phyloP scores from a whole-genome alignment of 257 asterid species.

The Datura wrightii region DNA sequence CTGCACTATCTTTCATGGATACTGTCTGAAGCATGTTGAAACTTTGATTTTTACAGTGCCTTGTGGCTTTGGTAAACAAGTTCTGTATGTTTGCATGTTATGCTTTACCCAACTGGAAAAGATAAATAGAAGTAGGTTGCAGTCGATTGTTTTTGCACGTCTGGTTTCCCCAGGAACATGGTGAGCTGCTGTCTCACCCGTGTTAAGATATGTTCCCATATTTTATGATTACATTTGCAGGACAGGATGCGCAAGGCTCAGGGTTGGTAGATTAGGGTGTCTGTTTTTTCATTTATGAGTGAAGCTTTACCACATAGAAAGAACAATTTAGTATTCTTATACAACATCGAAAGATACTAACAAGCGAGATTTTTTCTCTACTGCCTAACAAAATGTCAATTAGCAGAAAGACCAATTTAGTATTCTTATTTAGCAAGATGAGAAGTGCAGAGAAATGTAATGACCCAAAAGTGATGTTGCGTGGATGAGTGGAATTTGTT shows the following conservation, averaged over 20 bases:
- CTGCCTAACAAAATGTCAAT: background rate
- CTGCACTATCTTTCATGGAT: background rate
- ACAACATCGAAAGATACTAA: background rate
- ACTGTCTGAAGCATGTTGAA: background rate
- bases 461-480: background rate
- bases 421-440: conserved; percentile 1
- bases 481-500: background rate
- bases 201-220: background rate
- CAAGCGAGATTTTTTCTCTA: background rate
- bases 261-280: background rate
- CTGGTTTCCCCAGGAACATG: background rate
- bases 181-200: background rate
- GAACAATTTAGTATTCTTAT: background rate
- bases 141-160: conserved; percentile 10
- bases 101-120: background rate
- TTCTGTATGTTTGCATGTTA: background rate
- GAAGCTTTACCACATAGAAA: background rate
- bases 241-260: background rate
- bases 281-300: background rate
- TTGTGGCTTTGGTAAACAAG: background rate
- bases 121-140: background rate
- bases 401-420: conserved; percentile 1
- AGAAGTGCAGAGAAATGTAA: background rate
- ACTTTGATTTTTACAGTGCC: background rate
- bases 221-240: background rate